phyloP scores from a whole-genome alignment of 1,139 yeast genomes.

The Scheffersomyces insectosa region DNA sequence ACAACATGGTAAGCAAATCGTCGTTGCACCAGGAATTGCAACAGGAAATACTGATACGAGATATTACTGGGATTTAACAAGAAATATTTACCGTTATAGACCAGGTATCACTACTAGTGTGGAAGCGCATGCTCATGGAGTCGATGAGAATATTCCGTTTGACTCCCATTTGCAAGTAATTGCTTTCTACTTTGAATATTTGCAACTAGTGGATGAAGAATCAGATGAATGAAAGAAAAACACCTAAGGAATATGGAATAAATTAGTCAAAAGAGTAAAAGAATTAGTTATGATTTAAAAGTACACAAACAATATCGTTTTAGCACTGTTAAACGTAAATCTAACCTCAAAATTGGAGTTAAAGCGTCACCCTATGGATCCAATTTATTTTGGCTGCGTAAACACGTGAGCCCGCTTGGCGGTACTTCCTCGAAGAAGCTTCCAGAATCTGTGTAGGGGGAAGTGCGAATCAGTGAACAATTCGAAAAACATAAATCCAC shows the following conservation, averaged over 20 bases:
- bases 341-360: no score
- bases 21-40: slow-evolving; percentile 25
- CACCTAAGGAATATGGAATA: no score
- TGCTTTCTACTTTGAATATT: slow-evolving; percentile 57
- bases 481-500: no score
- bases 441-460: background rate
- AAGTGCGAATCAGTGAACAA: no score
- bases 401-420: background rate
- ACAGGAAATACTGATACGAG: slow-evolving; percentile 45
- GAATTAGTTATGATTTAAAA: no score
- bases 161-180: slow-evolving; percentile 57
- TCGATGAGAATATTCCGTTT: slow-evolving; percentile 55
- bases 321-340: no score
- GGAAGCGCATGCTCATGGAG: slow-evolving; percentile 48
- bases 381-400: no score
- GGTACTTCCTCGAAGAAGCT: background rate
- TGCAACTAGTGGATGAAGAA: slow-evolving; percentile 3
- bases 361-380: no score
- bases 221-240: no score
- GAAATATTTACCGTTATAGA: slow-evolving; percentile 31
- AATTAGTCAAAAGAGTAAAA: no score
- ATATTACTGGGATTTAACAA: slow-evolving; percentile 19
- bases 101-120: slow-evolving; percentile 24
- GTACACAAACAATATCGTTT: no score
- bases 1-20: slow-evolving; percentile 1